A percentile compares a stretch with the other conserved stretches of the same genome.
Evolutionary conservation across 768 basidiomycete species (phyloP).

Genomic region (Roridomyces roridus): DNA sequence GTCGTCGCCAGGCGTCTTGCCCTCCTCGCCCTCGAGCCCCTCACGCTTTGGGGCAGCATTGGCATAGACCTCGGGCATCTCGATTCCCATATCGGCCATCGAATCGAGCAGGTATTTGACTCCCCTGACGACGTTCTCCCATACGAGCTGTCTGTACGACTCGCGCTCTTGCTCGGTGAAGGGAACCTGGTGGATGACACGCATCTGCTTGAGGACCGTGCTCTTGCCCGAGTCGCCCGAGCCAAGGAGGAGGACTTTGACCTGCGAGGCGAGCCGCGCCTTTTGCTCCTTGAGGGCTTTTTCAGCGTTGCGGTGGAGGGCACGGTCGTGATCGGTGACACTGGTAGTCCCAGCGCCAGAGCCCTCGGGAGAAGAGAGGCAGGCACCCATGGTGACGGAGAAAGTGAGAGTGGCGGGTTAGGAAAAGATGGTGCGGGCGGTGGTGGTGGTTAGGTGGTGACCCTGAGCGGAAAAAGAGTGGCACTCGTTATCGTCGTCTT

Average conservation of each 20-base stretch:
- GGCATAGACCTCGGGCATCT: slow-evolving; percentile 65
- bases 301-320: slow-evolving; percentile 71
- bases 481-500: too few relatives aligned
- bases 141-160: slow-evolving; percentile 89
- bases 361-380: slow-evolving; percentile 65
- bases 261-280: slow-evolving; percentile 70
- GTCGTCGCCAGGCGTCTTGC: too few relatives aligned
- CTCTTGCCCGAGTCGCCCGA: slow-evolving; percentile 96
- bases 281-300: slow-evolving; percentile 83
- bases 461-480: too few relatives aligned
- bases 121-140: slow-evolving; percentile 89
- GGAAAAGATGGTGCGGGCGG: too few relatives aligned
- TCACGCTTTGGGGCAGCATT: neutral
- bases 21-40: neutral
- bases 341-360: slow-evolving; percentile 49
- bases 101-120: slow-evolving; percentile 84
- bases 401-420: too few relatives aligned
- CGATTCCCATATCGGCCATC: slow-evolving; percentile 88
- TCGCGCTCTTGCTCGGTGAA: slow-evolving; percentile 87
- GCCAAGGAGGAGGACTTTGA: slow-evolving; percentile 88
- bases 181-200: slow-evolving; percentile 87
- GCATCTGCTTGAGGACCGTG: slow-evolving; percentile 98
- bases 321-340: slow-evolving; percentile 72
- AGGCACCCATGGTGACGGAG: slow-evolving; percentile 93
- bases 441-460: too few relatives aligned